phyloP scores from a whole-genome alignment of 441 rosid species.

The Viola pubescens region DNA sequence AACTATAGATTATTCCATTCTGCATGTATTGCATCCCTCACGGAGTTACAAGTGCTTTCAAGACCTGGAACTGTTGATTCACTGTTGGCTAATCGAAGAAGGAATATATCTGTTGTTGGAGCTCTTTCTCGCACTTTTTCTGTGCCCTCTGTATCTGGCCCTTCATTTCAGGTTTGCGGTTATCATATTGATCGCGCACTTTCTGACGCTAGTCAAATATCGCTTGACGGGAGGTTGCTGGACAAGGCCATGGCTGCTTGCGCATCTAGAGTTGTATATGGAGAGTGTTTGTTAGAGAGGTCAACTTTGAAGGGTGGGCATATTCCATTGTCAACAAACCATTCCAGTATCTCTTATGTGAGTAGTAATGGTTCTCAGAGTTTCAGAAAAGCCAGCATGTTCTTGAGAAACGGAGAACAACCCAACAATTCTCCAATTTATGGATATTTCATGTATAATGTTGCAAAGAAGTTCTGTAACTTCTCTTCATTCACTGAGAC shows the following conservation, averaged over 20 bases:
- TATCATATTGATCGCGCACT: slow-evolving; percentile 64
- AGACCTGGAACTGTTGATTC: slow-evolving; percentile 49
- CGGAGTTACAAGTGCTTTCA: slow-evolving; percentile 39
- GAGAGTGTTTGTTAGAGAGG: slow-evolving; percentile 31
- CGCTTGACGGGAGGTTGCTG: slow-evolving; percentile 24
- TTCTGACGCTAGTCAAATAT: slow-evolving; percentile 28
- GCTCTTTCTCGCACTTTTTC: slow-evolving; percentile 70
- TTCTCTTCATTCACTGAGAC: slow-evolving; percentile 26
- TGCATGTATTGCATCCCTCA: slow-evolving; percentile 28
- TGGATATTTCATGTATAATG: slow-evolving; percentile 43
- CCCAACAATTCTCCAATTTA: slow-evolving; percentile 32
- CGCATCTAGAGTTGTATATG: slow-evolving; percentile 32
- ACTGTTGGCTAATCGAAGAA: slow-evolving; percentile 36
- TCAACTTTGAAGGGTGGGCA: slow-evolving; percentile 29
- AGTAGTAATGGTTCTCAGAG: slow-evolving; percentile 23
- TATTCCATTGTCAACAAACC: slow-evolving; percentile 19
- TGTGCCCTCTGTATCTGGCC: slow-evolving; percentile 88
- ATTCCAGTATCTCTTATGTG: slow-evolving; percentile 21
- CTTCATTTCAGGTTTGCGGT: slow-evolving; percentile 75
- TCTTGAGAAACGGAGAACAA: slow-evolving; percentile 43
- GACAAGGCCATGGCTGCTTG: slow-evolving; percentile 42
- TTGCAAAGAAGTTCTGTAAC: slow-evolving; percentile 44
- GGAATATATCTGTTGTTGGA: slow-evolving; percentile 70
- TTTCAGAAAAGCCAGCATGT: slow-evolving; percentile 51
- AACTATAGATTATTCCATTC: slow-evolving; percentile 49